Evolutionary conservation across 176 grass and related monocot genomes (phyloP).

Genomic region (Zoysia pacifica): DNA sequence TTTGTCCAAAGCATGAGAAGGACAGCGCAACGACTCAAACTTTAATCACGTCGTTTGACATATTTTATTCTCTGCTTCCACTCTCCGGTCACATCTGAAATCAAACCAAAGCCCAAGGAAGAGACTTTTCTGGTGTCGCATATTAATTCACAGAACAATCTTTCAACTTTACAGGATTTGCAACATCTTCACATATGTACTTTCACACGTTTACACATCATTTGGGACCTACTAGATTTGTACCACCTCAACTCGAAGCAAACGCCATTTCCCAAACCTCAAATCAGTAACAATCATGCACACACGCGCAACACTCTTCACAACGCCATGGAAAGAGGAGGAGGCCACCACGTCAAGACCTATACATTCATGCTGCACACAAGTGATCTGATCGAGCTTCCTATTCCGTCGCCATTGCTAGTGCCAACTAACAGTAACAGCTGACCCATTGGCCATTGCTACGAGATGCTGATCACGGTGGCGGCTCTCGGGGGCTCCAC

Average conservation of each 20-base stretch:
- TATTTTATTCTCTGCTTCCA: not conserved
- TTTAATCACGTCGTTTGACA: constrained; percentile 6
- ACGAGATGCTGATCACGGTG: constrained; percentile 52
- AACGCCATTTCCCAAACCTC: constrained; percentile 15
- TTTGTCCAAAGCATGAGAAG: constrained; percentile 28
- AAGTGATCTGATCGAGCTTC: constrained; percentile 21
- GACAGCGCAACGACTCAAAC: constrained; percentile 26
- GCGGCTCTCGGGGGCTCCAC: constrained; percentile 29
- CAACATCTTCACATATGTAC: not conserved
- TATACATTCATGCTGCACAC: not conserved
- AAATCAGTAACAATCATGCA: constrained; percentile 6
- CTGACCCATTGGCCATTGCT: constrained; percentile 2
- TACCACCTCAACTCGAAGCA: not conserved
- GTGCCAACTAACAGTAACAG: not conserved
- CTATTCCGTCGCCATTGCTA: constrained; percentile 6
- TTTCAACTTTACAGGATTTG: constrained; percentile 16
- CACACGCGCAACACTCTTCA: not conserved
- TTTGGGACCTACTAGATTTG: too few relatives aligned
- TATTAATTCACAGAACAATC: constrained; percentile 8
- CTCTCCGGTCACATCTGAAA: not conserved
- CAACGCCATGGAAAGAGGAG: not conserved
- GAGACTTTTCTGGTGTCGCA: not conserved
- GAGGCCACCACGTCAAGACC: not conserved
- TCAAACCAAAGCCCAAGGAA: constrained; percentile 23
- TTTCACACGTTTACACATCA: too few relatives aligned